Evolutionary conservation across 129 eudicot genomes (phyloP).

Genomic region (Helianthus tuberosus): DNA sequence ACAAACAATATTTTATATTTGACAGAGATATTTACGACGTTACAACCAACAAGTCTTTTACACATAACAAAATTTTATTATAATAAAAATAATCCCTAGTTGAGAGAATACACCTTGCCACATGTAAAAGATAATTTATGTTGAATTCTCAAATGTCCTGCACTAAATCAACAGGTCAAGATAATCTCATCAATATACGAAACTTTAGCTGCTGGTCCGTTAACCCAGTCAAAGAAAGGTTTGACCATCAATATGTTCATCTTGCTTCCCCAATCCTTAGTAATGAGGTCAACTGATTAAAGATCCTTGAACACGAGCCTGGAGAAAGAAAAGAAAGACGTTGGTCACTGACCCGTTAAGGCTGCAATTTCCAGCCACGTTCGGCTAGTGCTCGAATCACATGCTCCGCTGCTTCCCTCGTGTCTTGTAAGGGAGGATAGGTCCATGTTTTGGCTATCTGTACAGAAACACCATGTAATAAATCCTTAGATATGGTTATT

Average conservation of each 20-base stretch:
- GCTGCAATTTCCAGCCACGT: conserved; percentile 63
- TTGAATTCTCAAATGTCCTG: not conserved
- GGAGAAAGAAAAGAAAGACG: not conserved
- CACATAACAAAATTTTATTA: too few species aligned
- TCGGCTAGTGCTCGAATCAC: conserved; percentile 58
- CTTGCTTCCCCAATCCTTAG: not conserved
- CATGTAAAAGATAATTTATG: too few species aligned
- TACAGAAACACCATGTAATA: conserved; percentile 9
- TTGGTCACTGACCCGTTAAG: conserved; percentile 9
- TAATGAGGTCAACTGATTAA: not conserved
- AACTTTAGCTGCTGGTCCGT: not conserved
- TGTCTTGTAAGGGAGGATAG: conserved; percentile 63
- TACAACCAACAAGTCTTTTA: too few species aligned
- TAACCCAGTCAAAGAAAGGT: not conserved
- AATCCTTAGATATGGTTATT: not conserved
- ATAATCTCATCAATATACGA: not conserved
- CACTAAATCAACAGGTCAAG: not conserved
- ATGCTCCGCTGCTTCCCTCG: conserved; percentile 54
- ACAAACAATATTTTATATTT: too few species aligned
- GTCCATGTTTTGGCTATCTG: conserved; percentile 63
- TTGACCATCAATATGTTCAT: not conserved
- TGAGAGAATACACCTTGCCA: too few species aligned
- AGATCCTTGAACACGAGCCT: not conserved
- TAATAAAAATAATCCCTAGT: too few species aligned
- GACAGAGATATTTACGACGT: too few species aligned